Conservation (phyloP, 1,139 yeast species). For the Spathaspora jeffriesii region DNA sequence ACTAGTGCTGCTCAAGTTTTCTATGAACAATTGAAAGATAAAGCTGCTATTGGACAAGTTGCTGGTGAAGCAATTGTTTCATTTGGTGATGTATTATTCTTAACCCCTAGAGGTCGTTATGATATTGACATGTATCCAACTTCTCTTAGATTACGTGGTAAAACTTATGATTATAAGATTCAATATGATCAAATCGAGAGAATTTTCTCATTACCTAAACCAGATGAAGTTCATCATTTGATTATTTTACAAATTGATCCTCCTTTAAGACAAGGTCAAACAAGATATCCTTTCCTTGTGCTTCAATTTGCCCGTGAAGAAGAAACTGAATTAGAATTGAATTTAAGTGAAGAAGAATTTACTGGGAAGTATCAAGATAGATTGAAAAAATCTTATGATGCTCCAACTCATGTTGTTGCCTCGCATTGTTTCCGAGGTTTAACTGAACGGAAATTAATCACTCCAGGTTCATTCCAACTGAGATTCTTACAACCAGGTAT, state of each 20-base stretch:
- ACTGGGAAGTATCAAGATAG: slow-evolving; percentile 75
- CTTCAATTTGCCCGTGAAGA: slow-evolving; percentile 89
- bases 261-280: slow-evolving; percentile 89
- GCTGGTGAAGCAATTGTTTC: slow-evolving; percentile 98
- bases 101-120: slow-evolving; percentile 98
- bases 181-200: slow-evolving; percentile 91
- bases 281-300: slow-evolving; percentile 90
- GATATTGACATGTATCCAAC: slow-evolving; percentile 93
- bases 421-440: slow-evolving; percentile 90
- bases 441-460: slow-evolving; percentile 80
- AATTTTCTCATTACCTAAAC: slow-evolving; percentile 88
- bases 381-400: slow-evolving; percentile 76
- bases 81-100: slow-evolving; percentile 85
- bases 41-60: slow-evolving; percentile 95
- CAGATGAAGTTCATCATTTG: slow-evolving; percentile 90
- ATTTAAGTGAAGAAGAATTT: slow-evolving; percentile 81
- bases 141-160: slow-evolving; percentile 91
- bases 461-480: slow-evolving; percentile 85
- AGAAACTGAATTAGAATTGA: slow-evolving; percentile 87
- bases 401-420: slow-evolving; percentile 82
- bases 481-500: slow-evolving; percentile 80
- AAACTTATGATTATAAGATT: slow-evolving; percentile 95
- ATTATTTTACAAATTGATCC: slow-evolving; percentile 92
- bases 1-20: slow-evolving; percentile 81
- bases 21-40: slow-evolving; percentile 88